Evolutionary conservation across 2,329 filamentous ascomycete genomes (phyloP).

Genomic region (Claviceps maximensis): DNA sequence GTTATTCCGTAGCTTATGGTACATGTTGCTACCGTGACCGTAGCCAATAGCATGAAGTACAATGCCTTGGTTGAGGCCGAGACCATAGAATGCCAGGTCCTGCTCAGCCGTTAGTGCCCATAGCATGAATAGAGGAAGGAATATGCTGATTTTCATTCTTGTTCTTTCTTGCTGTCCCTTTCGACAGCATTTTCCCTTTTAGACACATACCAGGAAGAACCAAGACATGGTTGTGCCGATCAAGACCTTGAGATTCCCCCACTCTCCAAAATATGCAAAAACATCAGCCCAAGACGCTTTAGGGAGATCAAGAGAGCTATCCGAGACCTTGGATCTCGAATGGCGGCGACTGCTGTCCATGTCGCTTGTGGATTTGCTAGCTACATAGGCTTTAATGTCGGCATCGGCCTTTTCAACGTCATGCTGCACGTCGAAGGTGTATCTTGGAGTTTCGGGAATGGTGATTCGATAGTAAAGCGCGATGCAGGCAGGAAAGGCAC

Average conservation of each 20-base stretch:
- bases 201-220: constrained; percentile 51
- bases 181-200: not conserved
- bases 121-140: too few species aligned
- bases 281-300: constrained; percentile 60
- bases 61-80: constrained; percentile 63
- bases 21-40: constrained; percentile 47
- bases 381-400: constrained; percentile 51
- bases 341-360: constrained; percentile 32
- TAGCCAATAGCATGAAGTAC: constrained; percentile 64
- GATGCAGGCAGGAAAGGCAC: constrained; percentile 62
- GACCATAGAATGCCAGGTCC: constrained; percentile 56
- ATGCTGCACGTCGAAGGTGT: constrained; percentile 67
- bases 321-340: constrained; percentile 36
- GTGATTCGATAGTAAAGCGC: constrained; percentile 79
- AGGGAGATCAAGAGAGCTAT: constrained; percentile 46
- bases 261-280: constrained; percentile 50
- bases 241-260: constrained; percentile 57
- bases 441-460: constrained; percentile 73
- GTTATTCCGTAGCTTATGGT: constrained; percentile 55
- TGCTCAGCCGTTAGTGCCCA: constrained; percentile 16
- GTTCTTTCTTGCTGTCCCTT: not conserved
- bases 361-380: constrained; percentile 32
- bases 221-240: constrained; percentile 67
- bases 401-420: constrained; percentile 64
- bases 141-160: not conserved